Evolutionary conservation across 192 early-diverging fungal species (phyloP), one percentile per base, ranked within the genome.

Genomic region (Backusella australiensis): DNA sequence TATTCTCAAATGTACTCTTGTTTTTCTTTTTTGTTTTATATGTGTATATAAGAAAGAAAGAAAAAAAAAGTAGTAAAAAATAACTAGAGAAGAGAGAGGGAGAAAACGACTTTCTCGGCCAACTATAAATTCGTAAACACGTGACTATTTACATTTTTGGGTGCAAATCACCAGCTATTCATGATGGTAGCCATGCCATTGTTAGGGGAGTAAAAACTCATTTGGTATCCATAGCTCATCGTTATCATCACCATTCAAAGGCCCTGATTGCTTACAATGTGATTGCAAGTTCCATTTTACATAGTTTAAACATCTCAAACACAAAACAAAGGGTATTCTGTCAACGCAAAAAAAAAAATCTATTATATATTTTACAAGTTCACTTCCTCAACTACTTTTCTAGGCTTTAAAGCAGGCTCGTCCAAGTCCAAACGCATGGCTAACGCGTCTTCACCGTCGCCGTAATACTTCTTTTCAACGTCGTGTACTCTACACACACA

Each of bases 401-500:
- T 72, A 34, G 70, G 49, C 42, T 69, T 39, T 32, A 74, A 74
- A 14, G 71, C 74, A 67, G 76, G 73, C 19, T 75, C 75, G 32
- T 77, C 77, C 26, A 86, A 75, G 35, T 82, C 72, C 66, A 88
- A 85, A 63, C 89, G 87, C 92, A 94, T 94, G 29, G 90, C 91
- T 76, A 92, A 94, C 6, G 94, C 93, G 77, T 96, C 94, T 80
- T 99, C 98, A 23, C 98, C 98, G 81, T 99, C 97, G 4, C 96
- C 98, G 83, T 99, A 99, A 82, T 99, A 99, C 76, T 95, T 94
- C 77, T 93, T 93, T 81, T 99, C 98, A 23, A 96, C 90, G 34
- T 96, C 93, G 71, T 94, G 88, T 17, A 97, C 90, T 53, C 91
- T 94, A 74, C 21, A 4, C 92, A 74, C 29, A 8, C 21, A 76